A percentile compares a stretch with the other conserved stretches of the same genome.
phyloP scores from a whole-genome alignment of 805 yeast species.

The Nakazawaea ishiwadae region DNA sequence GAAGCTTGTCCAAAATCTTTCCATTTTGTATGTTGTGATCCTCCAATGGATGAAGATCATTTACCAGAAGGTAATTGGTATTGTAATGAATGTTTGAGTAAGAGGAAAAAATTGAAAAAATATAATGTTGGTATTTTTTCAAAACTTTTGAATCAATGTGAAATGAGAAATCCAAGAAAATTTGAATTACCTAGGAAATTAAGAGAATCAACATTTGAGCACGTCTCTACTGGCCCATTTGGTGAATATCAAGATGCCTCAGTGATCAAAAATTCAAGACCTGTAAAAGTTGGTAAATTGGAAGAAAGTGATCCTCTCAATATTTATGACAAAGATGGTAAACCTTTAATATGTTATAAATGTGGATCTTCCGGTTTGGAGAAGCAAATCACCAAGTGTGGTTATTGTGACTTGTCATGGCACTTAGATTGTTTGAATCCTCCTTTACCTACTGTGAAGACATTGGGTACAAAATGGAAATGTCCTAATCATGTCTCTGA shows the following conservation, averaged over 20 bases:
- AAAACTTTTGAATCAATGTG: conserved; percentile 54
- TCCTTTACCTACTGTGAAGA: conserved; percentile 69
- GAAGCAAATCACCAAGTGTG: conserved; percentile 65
- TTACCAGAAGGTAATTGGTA: conserved; percentile 90
- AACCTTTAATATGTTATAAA: conserved; percentile 65
- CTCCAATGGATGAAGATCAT: conserved; percentile 71
- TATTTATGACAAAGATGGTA: conserved; percentile 64
- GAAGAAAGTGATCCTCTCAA: conserved; percentile 58
- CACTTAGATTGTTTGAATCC: conserved; percentile 83
- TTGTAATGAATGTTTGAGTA: conserved; percentile 69
- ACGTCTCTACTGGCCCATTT: conserved; percentile 58
- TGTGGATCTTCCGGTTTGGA: conserved; percentile 72
- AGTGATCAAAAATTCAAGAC: conserved; percentile 38
- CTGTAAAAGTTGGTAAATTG: conserved; percentile 36
- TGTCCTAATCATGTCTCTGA: conserved; percentile 81
- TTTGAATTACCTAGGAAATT: conserved; percentile 64
- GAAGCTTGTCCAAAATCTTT: conserved; percentile 90
- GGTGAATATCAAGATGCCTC: conserved; percentile 74
- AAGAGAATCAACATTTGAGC: conserved; percentile 64
- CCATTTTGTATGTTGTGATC: conserved; percentile 87
- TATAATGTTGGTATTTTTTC: conserved; percentile 43
- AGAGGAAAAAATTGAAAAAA: conserved; percentile 19
- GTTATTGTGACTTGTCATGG: conserved; percentile 79
- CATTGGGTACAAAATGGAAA: conserved; percentile 78
- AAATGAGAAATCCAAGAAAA: conserved; percentile 59